Conservation (phyloP, 2,329 filamentous ascomycete species). For the Cladorrhinum sp. region DNA sequence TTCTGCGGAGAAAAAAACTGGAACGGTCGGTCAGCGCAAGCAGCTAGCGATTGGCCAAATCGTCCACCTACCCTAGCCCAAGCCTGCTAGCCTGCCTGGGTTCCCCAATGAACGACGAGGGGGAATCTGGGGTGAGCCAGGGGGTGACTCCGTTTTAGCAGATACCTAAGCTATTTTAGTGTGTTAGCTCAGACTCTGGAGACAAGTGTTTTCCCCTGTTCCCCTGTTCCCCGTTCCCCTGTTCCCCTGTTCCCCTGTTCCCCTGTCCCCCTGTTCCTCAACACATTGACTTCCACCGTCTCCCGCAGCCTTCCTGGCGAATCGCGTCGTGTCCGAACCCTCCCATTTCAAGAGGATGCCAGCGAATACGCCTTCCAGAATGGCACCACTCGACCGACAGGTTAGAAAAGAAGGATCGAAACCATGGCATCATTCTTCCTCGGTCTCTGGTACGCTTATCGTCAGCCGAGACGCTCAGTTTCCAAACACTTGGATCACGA, state of each 20-base stretch:
- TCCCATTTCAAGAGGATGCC: neutral
- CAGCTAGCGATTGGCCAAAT: slow-evolving; percentile 18
- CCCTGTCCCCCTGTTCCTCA: neutral
- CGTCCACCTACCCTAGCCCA: slow-evolving; percentile 1
- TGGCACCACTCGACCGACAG: neutral
- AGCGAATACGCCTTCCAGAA: neutral
- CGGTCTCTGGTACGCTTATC: slow-evolving; percentile 7
- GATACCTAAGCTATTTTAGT: slow-evolving; percentile 2
- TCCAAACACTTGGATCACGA: slow-evolving; percentile 1
- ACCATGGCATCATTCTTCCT: slow-evolving; percentile 2
- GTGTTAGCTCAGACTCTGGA: neutral
- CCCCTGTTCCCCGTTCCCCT: neutral
- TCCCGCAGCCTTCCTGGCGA: neutral
- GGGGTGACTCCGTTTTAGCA: slow-evolving; percentile 2
- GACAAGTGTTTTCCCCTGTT: neutral
- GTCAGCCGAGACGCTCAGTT: slow-evolving; percentile 2
- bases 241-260: neutral
- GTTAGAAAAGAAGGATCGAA: neutral
- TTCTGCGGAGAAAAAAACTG: slow-evolving; percentile 25
- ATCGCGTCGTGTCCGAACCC: neutral
- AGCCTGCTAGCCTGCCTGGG: slow-evolving; percentile 7
- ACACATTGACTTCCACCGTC: neutral
- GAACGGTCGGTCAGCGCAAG: slow-evolving; percentile 19
- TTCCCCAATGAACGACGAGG: slow-evolving; percentile 16
- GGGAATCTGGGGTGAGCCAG: slow-evolving; percentile 27